phyloP scores from a whole-genome alignment of 345 rosid genomes.

The Erodium maritimum region DNA sequence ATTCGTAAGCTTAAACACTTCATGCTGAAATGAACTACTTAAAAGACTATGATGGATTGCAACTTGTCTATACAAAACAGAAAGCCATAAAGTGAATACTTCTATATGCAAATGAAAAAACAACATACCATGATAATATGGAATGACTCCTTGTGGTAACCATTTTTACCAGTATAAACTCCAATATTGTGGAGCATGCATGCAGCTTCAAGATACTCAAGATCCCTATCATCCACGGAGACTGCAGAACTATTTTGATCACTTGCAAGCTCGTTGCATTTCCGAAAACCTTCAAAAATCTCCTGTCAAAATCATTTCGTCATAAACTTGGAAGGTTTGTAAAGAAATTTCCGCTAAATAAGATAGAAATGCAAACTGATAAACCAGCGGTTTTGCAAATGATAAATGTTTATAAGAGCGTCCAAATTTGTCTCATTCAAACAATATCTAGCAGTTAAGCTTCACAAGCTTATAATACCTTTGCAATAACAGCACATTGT shows the following conservation, averaged over 20 bases:
- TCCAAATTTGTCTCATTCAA: no score
- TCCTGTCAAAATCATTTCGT: constrained; percentile 27
- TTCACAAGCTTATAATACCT: constrained; percentile 18
- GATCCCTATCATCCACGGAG: constrained; percentile 35
- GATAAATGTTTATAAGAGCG: no score
- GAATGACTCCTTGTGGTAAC: constrained; percentile 66
- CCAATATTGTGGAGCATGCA: constrained; percentile 68
- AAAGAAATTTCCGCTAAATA: background rate
- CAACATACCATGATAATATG: constrained; percentile 41
- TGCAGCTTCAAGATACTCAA: constrained; percentile 66
- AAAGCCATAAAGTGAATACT: background rate
- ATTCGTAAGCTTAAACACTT: background rate
- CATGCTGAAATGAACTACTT: no score
- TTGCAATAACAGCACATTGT: constrained; percentile 43
- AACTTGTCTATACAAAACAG: background rate
- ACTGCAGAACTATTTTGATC: constrained; percentile 14
- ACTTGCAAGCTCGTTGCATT: constrained; percentile 22
- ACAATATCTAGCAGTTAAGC: background rate
- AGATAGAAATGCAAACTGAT: background rate
- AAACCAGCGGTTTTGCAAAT: background rate
- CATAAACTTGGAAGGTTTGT: background rate
- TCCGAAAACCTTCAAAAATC: constrained; percentile 45
- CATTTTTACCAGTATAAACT: constrained; percentile 40
- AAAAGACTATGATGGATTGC: background rate
- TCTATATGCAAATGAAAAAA: background rate